Conservation (phyloP, 257 asterid genomes). For the Haberlea rhodopensis region DNA sequence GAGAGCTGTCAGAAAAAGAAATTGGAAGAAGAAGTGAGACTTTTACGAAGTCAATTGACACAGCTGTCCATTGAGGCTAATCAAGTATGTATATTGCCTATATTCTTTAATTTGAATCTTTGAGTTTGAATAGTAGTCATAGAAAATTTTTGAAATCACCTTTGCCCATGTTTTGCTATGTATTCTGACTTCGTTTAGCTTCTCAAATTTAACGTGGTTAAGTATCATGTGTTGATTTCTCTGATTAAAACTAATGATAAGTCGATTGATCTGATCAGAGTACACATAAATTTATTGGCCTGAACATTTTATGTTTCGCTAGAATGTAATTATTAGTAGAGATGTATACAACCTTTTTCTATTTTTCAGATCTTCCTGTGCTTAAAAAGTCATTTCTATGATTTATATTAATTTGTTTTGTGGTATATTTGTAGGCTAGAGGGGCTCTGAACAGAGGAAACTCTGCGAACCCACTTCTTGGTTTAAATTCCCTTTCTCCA, state of each 20-base stretch:
- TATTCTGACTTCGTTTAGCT: conserved; percentile 6
- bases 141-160: neutral
- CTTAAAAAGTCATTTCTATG: conserved; percentile 11
- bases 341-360: conserved; percentile 9
- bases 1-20: conserved; percentile 75
- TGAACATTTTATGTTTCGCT: conserved; percentile 14
- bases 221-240: conserved; percentile 14
- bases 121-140: neutral
- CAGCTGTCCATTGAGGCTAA: conserved; percentile 65
- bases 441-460: conserved; percentile 57
- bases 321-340: conserved; percentile 11
- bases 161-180: neutral
- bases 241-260: conserved; percentile 2
- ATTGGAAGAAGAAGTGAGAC: conserved; percentile 88
- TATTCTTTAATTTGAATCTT: neutral
- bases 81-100: conserved; percentile 45
- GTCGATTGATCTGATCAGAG: conserved; percentile 10
- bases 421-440: conserved; percentile 47
- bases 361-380: conserved; percentile 6
- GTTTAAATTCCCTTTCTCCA: conserved; percentile 57
- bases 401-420: conserved; percentile 21
- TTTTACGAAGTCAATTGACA: conserved; percentile 69
- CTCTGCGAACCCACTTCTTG: conserved; percentile 52
- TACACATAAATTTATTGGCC: conserved; percentile 7
- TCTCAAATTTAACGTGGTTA: neutral